Evolutionary conservation across 1,284 basidiomycete genomes (phyloP).

Genomic region (Ustilago trichophora): DNA sequence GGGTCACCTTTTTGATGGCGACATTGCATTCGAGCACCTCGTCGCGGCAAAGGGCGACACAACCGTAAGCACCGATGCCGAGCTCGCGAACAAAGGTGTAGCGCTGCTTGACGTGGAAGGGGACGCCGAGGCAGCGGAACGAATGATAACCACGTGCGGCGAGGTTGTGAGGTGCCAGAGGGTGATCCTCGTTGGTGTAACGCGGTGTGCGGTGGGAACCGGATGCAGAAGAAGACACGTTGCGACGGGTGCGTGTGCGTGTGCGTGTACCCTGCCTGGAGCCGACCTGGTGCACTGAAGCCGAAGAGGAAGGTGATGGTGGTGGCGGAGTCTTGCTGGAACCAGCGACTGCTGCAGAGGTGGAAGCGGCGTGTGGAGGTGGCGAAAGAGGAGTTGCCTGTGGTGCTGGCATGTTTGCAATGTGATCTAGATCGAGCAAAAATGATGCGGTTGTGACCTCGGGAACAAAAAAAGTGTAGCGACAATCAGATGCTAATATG

Average conservation of each 20-base stretch:
- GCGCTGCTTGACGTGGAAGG: slow-evolving; percentile 63
- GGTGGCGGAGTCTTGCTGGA: slow-evolving; percentile 31
- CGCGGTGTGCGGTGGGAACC: slow-evolving; percentile 33
- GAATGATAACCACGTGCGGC: slow-evolving; percentile 60
- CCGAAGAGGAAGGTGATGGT: slow-evolving; percentile 14
- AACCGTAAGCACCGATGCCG: slow-evolving; percentile 65
- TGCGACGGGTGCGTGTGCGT: slow-evolving; percentile 50
- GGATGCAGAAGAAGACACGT: slow-evolving; percentile 37
- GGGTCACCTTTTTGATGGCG: slow-evolving; percentile 65
- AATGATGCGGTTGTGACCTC: too few species aligned
- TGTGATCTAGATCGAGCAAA: slow-evolving; percentile 4
- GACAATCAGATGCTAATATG: neutral
- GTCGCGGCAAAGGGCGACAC: slow-evolving; percentile 62
- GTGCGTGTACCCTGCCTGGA: slow-evolving; percentile 49
- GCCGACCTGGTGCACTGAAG: slow-evolving; percentile 47
- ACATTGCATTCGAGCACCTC: slow-evolving; percentile 59
- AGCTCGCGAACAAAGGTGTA: slow-evolving; percentile 64
- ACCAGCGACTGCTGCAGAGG: slow-evolving; percentile 7
- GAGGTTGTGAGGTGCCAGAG: slow-evolving; percentile 60
- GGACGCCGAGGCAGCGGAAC: slow-evolving; percentile 62
- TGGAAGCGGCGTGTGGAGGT: slow-evolving; percentile 10
- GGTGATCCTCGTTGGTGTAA: slow-evolving; percentile 59
- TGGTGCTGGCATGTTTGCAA: slow-evolving; percentile 26
- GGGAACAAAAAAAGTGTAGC: too few species aligned
- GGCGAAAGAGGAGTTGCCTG: slow-evolving; percentile 26